These are phyloP conservation scores for Coniochaeta sp. DNA, from an alignment of 2,329 filamentous ascomycete genomes.

Conservation along the genomic window DNA sequence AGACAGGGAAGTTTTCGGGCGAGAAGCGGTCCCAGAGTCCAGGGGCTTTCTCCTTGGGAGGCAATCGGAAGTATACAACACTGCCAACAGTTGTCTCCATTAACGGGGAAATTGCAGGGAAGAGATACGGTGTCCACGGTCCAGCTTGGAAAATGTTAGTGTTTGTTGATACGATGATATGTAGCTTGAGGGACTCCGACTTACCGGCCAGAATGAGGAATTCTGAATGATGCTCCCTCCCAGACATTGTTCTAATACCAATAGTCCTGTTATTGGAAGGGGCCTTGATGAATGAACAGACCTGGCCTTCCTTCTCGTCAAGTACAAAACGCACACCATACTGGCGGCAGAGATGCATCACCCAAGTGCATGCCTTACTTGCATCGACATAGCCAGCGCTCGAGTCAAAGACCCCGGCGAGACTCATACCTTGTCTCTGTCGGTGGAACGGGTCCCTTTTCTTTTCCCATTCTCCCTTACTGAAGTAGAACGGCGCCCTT, in stretches of 20 bases:
- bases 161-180: background rate
- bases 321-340: background rate
- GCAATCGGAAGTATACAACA: constrained; percentile 35
- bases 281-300: background rate
- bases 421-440: background rate
- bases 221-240: background rate
- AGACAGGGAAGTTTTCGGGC: constrained; percentile 29
- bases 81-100: constrained; percentile 41
- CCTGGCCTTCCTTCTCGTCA: background rate
- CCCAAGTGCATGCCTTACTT: constrained; percentile 13
- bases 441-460: constrained; percentile 1
- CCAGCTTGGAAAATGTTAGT: constrained; percentile 8
- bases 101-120: constrained; percentile 31
- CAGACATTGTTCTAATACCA: background rate
- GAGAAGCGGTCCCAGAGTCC: constrained; percentile 31
- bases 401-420: constrained; percentile 6
- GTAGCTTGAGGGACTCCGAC: background rate
- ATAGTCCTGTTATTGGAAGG: background rate
- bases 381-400: constrained; percentile 34
- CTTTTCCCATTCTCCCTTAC: background rate
- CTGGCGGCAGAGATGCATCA: background rate
- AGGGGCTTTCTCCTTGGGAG: constrained; percentile 13
- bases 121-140: constrained; percentile 33
- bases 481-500: constrained; percentile 1
- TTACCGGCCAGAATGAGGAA: constrained; percentile 1